Evolutionary conservation across 306 rosid genomes (phyloP).

Genomic region (Astragalus membranaceus): DNA sequence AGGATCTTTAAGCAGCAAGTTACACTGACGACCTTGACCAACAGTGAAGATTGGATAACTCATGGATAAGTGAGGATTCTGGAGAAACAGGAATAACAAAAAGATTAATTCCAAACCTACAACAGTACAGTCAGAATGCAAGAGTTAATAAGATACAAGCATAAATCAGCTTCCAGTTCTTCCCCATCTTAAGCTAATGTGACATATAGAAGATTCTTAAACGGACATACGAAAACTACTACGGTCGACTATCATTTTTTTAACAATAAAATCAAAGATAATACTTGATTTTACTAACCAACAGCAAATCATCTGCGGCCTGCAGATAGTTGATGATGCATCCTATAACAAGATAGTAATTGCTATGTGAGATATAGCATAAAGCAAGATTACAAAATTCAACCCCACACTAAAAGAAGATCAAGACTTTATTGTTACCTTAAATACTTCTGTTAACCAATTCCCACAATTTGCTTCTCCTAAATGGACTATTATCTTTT

Average conservation of each 20-base stretch:
- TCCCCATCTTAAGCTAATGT: not conserved
- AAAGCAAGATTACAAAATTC: not conserved
- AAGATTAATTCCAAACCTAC: constrained; percentile 25
- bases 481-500: not conserved
- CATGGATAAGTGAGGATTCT: constrained; percentile 67
- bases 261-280: not conserved
- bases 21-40: constrained; percentile 74
- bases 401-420: not conserved
- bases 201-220: not conserved
- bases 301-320: not conserved
- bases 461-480: not conserved
- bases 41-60: constrained; percentile 53
- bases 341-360: not conserved
- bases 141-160: not conserved
- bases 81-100: constrained; percentile 37
- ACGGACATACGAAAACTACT: not conserved
- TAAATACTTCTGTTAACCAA: not conserved
- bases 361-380: not conserved
- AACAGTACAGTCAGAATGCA: constrained; percentile 1
- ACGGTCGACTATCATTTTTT: not conserved
- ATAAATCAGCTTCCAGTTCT: not conserved
- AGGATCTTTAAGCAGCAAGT: constrained; percentile 71
- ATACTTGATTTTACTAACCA: not conserved
- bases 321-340: not conserved
- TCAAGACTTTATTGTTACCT: not conserved